Conservation (phyloP, 148 eudicot genomes). For the Chenopodium berlandieri region DNA sequence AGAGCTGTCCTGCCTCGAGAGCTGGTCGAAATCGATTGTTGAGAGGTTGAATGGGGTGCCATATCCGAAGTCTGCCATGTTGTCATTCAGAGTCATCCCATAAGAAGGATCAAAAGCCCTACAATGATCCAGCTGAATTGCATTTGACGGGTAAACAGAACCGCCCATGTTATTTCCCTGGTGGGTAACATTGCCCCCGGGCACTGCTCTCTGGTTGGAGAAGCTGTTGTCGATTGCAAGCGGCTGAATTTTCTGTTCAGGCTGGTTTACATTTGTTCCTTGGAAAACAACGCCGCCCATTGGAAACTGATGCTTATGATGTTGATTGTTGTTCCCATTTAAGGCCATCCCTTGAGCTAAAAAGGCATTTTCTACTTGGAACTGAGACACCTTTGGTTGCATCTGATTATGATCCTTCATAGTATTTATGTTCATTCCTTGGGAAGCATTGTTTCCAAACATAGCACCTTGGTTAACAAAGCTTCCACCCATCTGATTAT, state of each 20-base stretch:
- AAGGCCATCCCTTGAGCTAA: constrained; percentile 13
- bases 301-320: constrained; percentile 24
- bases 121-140: constrained; percentile 34
- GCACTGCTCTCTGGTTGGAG: not conserved
- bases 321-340: constrained; percentile 13
- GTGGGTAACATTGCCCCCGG: constrained; percentile 13
- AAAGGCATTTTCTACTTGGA: constrained; percentile 26
- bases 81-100: constrained; percentile 30
- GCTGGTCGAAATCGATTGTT: constrained; percentile 28
- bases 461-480: constrained; percentile 21
- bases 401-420: constrained; percentile 14
- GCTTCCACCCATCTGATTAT: constrained; percentile 15
- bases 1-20: constrained; percentile 30
- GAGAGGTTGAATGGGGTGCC: constrained; percentile 32
- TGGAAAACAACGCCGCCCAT: constrained; percentile 17
- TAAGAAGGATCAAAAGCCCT: constrained; percentile 33
- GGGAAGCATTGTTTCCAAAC: constrained; percentile 25
- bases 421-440: constrained; percentile 17
- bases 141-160: constrained; percentile 27
- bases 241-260: constrained; percentile 20
- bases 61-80: constrained; percentile 32
- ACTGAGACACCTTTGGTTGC: constrained; percentile 21
- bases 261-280: constrained; percentile 10
- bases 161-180: constrained; percentile 22
- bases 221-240: constrained; percentile 15